Evolutionary conservation across 176 grass and related monocot species (phyloP).

Genomic region (Juncus effusus): DNA sequence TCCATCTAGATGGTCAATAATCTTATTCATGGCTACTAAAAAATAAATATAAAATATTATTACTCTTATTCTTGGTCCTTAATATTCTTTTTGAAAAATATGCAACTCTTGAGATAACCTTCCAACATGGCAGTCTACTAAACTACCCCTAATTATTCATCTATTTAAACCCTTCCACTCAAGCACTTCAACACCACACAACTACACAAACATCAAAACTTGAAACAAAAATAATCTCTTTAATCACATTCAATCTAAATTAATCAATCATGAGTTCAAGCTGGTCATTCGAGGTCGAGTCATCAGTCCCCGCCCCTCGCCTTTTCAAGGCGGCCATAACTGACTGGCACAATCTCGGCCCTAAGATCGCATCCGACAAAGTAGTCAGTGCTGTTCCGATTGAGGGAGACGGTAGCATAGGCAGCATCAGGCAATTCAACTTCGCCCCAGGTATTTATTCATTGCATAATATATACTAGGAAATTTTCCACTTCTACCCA

Average conservation of each 20-base stretch:
- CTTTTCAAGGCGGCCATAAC: conserved; percentile 62
- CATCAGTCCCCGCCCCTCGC: conserved; percentile 38
- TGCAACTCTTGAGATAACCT: too few species aligned
- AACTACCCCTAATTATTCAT: not conserved
- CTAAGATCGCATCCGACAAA: conserved; percentile 49
- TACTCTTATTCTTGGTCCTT: too few species aligned
- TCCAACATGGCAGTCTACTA: not conserved
- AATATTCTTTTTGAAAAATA: too few species aligned
- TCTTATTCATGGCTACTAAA: not conserved
- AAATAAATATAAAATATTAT: too few species aligned
- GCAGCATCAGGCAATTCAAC: conserved; percentile 80
- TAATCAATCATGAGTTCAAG: conserved; percentile 19
- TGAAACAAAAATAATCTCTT: not conserved
- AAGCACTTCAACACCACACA: not conserved
- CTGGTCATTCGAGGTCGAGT: conserved; percentile 51
- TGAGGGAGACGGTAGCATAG: conserved; percentile 36
- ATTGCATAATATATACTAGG: not conserved
- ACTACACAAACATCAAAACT: not conserved
- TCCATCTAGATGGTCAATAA: conserved; percentile 14
- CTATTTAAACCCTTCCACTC: conserved; percentile 31
- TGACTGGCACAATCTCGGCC: conserved; percentile 76
- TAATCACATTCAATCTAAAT: not conserved
- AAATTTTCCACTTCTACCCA: too few species aligned
- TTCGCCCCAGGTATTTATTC: conserved; percentile 47
- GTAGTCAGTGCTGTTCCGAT: conserved; percentile 42